Evolutionary conservation across 208 protist genomes (phyloP), one percentile per base, ranked within the genome.

Genomic region (Acanthamoeba rhysodes): DNA sequence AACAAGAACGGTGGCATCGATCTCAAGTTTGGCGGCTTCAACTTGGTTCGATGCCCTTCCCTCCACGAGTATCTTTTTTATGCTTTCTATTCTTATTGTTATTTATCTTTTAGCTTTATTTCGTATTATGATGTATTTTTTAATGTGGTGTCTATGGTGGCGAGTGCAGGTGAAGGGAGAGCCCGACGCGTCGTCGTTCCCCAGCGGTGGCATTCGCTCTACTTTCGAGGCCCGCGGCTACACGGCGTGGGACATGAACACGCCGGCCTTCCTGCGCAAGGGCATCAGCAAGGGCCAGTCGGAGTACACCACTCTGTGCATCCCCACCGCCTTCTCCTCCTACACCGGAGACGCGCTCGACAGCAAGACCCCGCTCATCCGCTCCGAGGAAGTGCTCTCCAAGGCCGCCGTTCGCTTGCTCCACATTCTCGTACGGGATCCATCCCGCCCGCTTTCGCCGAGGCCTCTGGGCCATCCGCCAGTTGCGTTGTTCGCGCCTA

Each of bases 101-200:
- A 41, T 41, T 41, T 41, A 41, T 41, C 37, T 50, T 84, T 84
- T 9, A 55, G 2, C 4, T 53, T 53, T 55, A 0, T 45, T 84
- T 66, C 4, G 72, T 27, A 98, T 97, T 78, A 96, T 95, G 2
- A n/a, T 66, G 10, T 48, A 48, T 48, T 4, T 9, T 48, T 37
- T n/a, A 70, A 22, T 22, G 20, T 70, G 24, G 24, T 70, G n/a
- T n/a, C 4, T 10, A n/a, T 70, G 62, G 24, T 70, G 62, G 20
- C 10, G 94, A 59, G 59, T 66, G 59, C 22, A 99, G 29, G 76
- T 98, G 16, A 87, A 97, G 72, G 98, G 98, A 80, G 98, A 99
- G 93, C 95, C 98, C 62, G 98, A 99, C 66, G 98, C 95, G 18
- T 98, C 96, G 41, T 99, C 98, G 16, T 98, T 98, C 95, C 98